Base-by-base conservation (phyloP, 2,329 filamentous ascomycete genomes). In the Elsinoe batatas region DNA sequence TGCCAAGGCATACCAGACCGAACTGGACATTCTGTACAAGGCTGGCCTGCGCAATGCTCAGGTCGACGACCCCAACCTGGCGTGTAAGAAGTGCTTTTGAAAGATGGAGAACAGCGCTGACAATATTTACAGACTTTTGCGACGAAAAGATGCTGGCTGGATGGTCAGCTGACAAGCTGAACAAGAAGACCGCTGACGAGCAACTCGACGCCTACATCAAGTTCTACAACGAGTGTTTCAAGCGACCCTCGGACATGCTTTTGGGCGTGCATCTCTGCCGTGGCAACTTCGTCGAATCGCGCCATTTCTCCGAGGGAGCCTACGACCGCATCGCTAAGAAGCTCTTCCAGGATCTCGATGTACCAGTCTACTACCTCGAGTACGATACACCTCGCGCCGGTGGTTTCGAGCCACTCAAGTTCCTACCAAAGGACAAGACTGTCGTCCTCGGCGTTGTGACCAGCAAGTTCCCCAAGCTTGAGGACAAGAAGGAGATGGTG, bases 131-230 rank as follows among this genome's bases (percentile, higher is more conserved):
- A 85, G 82, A 88, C 68, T 88, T 88, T 70, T 88, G 85, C 71
- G 85, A 81, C 17, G 75, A 85, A 57, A 81, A 83, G 66, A 88
- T 88, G 79, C 77, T 86, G 35, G 71, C 79, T 47, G 85, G 84
- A 13, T 88, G 84, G 80, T 79, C 79, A 54, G 78, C 78, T 12
- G 86, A 89, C 66, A 70, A 77, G 47, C 77, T 82, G 63, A 88
- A 90, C 66, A 79, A 79, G 54, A 80, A 82, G 67, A 79, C 79
- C 1, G 79, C 85, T 5, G 84, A 87, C 47, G 81, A 84, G 61
- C 81, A 88, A 43, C 79, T 91, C 18, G 83, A 88, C 62, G 80
- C 83, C 26, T 91, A 91, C 71, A 85, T 91, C 67, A 75, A 78
- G 59, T 80, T 88, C 61, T 90, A 90, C 76, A 90, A 90, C 67